phyloP scores from a whole-genome alignment of 495 filamentous ascomycete species.

The Xylaria curta region DNA sequence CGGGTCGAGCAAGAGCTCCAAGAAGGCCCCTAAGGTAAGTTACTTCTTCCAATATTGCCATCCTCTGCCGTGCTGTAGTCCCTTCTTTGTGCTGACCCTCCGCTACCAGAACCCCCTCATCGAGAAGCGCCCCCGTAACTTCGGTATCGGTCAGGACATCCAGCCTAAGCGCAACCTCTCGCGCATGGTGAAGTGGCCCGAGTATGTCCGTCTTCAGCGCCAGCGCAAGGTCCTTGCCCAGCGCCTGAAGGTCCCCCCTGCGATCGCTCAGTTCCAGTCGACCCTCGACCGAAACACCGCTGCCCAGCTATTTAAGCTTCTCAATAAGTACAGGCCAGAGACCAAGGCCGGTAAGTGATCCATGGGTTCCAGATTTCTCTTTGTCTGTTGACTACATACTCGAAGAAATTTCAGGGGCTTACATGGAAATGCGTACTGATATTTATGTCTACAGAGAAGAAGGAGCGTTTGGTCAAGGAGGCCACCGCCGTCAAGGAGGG shows the following conservation, averaged over 20 bases:
- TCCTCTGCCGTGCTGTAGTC: neutral
- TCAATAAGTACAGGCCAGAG: slow-evolving; percentile 99
- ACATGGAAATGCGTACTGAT: slow-evolving; percentile 1
- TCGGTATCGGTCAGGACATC: slow-evolving; percentile 98
- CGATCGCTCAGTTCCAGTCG: slow-evolving; percentile 96
- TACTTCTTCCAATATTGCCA: neutral
- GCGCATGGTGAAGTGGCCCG: slow-evolving; percentile 99
- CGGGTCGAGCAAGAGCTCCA: slow-evolving; percentile 92
- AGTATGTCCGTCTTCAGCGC: slow-evolving; percentile 98
- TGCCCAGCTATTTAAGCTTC: slow-evolving; percentile 91
- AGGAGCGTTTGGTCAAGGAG: slow-evolving; percentile 97
- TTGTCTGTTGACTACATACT: neutral
- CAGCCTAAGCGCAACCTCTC: slow-evolving; percentile 97
- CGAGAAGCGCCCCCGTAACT: slow-evolving; percentile 97
- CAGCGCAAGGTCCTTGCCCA: slow-evolving; percentile 99
- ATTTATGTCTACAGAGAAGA: slow-evolving; percentile 73
- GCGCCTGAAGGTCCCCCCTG: slow-evolving; percentile 97
- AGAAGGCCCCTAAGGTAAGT: slow-evolving; percentile 95
- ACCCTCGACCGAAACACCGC: slow-evolving; percentile 98
- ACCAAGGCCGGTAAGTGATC: slow-evolving; percentile 68
- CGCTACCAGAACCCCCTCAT: slow-evolving; percentile 88
- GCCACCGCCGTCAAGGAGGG: slow-evolving; percentile 95
- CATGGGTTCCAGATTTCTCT: neutral
- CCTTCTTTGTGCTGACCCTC: slow-evolving; percentile 40
- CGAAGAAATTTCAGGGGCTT: neutral